phyloP scores from a whole-genome alignment of 1,139 yeast species.

The Suhomyces kunorum region DNA sequence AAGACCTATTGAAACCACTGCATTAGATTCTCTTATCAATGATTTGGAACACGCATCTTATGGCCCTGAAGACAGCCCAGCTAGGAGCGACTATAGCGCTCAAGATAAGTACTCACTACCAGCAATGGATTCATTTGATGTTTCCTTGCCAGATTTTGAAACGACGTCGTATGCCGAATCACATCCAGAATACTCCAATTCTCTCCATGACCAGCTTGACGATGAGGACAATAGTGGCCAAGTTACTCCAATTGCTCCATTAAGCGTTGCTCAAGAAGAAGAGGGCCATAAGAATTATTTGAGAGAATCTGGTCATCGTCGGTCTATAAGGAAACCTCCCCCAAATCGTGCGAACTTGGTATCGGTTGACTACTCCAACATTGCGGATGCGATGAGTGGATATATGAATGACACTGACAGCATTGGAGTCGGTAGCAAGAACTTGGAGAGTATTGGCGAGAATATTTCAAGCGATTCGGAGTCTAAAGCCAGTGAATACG shows the following conservation, averaged over 20 bases:
- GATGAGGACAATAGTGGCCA: constrained; percentile 18
- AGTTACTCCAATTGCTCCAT: constrained; percentile 36
- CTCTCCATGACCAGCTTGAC: not conserved
- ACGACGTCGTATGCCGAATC: constrained; percentile 16
- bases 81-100: not conserved
- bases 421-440: constrained; percentile 4
- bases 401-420: constrained; percentile 21
- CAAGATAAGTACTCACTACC: constrained; percentile 21
- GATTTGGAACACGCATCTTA: constrained; percentile 34
- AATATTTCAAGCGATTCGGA: constrained; percentile 4
- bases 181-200: not conserved
- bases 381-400: constrained; percentile 31
- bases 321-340: constrained; percentile 41
- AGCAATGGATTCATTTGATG: constrained; percentile 24
- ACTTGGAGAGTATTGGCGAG: constrained; percentile 11
- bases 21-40: constrained; percentile 39
- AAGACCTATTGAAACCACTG: constrained; percentile 22
- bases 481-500: not conserved
- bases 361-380: constrained; percentile 30
- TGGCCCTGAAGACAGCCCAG: constrained; percentile 13
- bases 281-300: constrained; percentile 34
- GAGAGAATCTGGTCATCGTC: constrained; percentile 31
- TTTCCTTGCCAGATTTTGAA: constrained; percentile 34
- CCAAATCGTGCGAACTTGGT: constrained; percentile 25
- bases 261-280: constrained; percentile 24